Evolutionary conservation across 192 early-diverging fungal species (phyloP).

Genomic region (Dissophora ornata): DNA sequence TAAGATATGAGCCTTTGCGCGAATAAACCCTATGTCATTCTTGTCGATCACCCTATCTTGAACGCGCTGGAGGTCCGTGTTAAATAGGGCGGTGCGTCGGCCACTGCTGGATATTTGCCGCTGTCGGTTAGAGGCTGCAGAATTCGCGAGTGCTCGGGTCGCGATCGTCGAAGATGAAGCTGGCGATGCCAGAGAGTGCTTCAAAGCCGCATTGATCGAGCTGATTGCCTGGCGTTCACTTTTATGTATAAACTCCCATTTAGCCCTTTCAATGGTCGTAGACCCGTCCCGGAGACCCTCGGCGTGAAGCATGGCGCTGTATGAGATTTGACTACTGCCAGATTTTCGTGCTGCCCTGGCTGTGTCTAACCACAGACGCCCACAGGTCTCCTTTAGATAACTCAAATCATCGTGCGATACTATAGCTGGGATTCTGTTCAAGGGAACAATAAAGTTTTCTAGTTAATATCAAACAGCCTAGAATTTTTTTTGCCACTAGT

Average conservation of each 20-base stretch:
- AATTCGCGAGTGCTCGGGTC: background rate
- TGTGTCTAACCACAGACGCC: constrained; percentile 73
- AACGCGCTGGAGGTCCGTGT: constrained; percentile 12
- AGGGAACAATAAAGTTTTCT: no score
- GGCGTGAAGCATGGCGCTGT: constrained; percentile 69
- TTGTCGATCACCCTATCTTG: constrained; percentile 23
- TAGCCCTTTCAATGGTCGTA: constrained; percentile 67
- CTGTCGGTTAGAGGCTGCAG: background rate
- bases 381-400: constrained; percentile 48
- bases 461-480: no score
- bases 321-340: constrained; percentile 67
- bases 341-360: constrained; percentile 69
- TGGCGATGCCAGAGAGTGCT: background rate
- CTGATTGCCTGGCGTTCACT: constrained; percentile 66
- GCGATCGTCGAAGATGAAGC: background rate
- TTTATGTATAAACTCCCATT: constrained; percentile 65
- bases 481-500: no score
- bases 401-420: background rate
- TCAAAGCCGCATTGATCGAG: constrained; percentile 56
- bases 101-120: background rate
- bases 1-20: constrained; percentile 57
- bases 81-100: background rate
- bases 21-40: constrained; percentile 16
- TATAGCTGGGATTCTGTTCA: background rate
- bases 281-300: constrained; percentile 48